Evolutionary conservation across 345 rosid genomes (phyloP).

Genomic region (Lepidium didymum): DNA sequence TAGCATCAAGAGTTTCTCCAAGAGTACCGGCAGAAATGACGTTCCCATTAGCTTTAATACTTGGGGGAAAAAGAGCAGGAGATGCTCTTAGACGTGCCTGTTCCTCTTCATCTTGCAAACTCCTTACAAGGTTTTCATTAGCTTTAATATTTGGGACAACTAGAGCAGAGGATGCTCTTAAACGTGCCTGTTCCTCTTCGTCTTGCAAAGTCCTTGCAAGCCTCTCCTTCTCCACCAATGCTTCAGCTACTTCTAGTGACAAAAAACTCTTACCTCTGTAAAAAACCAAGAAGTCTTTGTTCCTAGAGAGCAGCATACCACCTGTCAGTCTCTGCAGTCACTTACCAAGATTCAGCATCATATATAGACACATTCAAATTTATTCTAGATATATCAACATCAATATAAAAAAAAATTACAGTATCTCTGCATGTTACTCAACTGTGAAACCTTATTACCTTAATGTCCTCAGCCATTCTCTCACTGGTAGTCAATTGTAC

Average conservation of each 20-base stretch:
- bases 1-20: slow-evolving; percentile 78
- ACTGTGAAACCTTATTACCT: slow-evolving; percentile 40
- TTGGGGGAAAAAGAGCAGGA: slow-evolving; percentile 44
- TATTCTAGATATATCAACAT: background rate
- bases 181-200: slow-evolving; percentile 87
- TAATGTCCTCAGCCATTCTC: slow-evolving; percentile 95
- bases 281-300: slow-evolving; percentile 90
- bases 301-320: slow-evolving; percentile 72
- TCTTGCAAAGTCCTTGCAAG: slow-evolving; percentile 66
- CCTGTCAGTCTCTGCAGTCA: slow-evolving; percentile 82
- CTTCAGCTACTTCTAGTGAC: slow-evolving; percentile 68
- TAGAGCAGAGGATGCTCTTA: slow-evolving; percentile 66
- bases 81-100: slow-evolving; percentile 75
- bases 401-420: background rate
- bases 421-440: background rate
- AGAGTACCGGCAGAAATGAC: slow-evolving; percentile 72
- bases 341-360: slow-evolving; percentile 13
- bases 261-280: slow-evolving; percentile 88
- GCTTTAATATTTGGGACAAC: slow-evolving; percentile 33
- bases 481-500: slow-evolving; percentile 87
- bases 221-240: slow-evolving; percentile 71
- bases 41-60: slow-evolving; percentile 30
- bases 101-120: slow-evolving; percentile 75
- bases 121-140: slow-evolving; percentile 25
- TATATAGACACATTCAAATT: background rate